Evolutionary conservation across 1,139 yeast genomes (phyloP).

Genomic region (Wickerhamiella pararugosa): DNA sequence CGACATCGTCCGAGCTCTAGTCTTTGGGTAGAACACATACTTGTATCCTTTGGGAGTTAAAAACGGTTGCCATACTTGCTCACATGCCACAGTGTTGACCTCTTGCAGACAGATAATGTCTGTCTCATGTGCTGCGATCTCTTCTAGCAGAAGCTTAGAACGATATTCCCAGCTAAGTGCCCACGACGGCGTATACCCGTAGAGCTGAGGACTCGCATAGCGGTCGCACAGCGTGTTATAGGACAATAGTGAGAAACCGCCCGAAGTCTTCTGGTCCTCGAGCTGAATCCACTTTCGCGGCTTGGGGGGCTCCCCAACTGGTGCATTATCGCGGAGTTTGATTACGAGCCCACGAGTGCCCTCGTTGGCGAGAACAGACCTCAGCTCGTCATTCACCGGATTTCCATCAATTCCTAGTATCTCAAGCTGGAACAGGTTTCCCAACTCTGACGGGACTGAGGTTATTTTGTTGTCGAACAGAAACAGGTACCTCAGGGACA

Average conservation of each 20-base stretch:
- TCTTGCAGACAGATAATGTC: conserved; percentile 90
- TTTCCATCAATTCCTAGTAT: conserved; percentile 91
- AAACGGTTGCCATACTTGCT: conserved; percentile 72
- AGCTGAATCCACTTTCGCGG: conserved; percentile 74
- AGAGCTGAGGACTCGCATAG: conserved; percentile 85
- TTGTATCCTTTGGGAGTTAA: conserved; percentile 63
- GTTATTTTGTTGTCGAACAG: conserved; percentile 74
- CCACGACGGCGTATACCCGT: conserved; percentile 94
- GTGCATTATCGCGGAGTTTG: conserved; percentile 70
- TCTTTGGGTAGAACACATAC: conserved; percentile 71
- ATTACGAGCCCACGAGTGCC: conserved; percentile 77
- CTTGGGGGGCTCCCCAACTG: conserved; percentile 46
- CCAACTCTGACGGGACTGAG: conserved; percentile 70
- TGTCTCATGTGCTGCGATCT: conserved; percentile 46
- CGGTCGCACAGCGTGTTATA: conserved; percentile 91
- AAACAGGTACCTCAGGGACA: conserved; percentile 64
- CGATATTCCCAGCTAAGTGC: conserved; percentile 93
- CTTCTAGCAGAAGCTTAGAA: conserved; percentile 56
- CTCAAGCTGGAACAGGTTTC: conserved; percentile 69
- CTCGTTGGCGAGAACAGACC: conserved; percentile 56
- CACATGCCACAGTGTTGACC: conserved; percentile 76
- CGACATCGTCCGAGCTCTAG: conserved; percentile 80
- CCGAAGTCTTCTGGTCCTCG: conserved; percentile 24
- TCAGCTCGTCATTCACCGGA: conserved; percentile 51
- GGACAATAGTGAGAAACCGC: conserved; percentile 59